Base-by-base conservation (phyloP, 2,329 filamentous ascomycete species). In the Penicillium verrucosum region DNA sequence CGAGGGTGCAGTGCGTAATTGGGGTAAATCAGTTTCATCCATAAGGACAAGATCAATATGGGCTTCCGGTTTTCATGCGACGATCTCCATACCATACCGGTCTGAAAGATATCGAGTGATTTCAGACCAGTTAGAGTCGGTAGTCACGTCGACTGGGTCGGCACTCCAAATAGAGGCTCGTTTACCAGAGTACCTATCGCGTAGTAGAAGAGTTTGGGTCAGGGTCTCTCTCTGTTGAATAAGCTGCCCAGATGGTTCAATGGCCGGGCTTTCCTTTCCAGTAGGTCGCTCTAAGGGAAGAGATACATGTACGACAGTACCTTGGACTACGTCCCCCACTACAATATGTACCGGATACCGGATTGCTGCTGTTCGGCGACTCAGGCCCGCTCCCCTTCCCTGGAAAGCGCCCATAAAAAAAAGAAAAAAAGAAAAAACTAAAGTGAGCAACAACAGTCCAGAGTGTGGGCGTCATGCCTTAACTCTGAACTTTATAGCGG, bases 281-380 rank as follows among this genome's bases (percentile, higher is more conserved):
- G 63, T 64, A 1, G 70, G 64, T 11, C 71, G 65, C 1, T 62
- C 61, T 5, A 83, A 64, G 6, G 78, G 77, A 1, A 85, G 63
- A 3, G 71, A 76, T 8, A 84, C 78, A 10, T 75, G 77, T 2
- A 85, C 79, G 23, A 80, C 79, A 0, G 85, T 87, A 1, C 85
- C 85, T 18, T 18, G 21, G 21, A 21, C 21, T 21, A 21, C 21
- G 21, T 3, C 21, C 21, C 21, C 21, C 21, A 21, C 21, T 21
- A 21, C 21, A 21, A 21, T 21, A 21, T 21, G 3, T 21, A 21
- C 21, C 21, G 21, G 21, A 21, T 21, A 21, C 21, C 21, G 21
- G 2, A 21, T 18, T 21, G 3, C 21, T 21, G 2, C 21, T 21
- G 3, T 21, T 21, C 21, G 21, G 21, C 21, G 21, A 21, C 21